Evolutionary conservation across 768 basidiomycete genomes (phyloP), one percentile per base, ranked within the genome.

Genomic region (Artomyces pyxidatus): DNA sequence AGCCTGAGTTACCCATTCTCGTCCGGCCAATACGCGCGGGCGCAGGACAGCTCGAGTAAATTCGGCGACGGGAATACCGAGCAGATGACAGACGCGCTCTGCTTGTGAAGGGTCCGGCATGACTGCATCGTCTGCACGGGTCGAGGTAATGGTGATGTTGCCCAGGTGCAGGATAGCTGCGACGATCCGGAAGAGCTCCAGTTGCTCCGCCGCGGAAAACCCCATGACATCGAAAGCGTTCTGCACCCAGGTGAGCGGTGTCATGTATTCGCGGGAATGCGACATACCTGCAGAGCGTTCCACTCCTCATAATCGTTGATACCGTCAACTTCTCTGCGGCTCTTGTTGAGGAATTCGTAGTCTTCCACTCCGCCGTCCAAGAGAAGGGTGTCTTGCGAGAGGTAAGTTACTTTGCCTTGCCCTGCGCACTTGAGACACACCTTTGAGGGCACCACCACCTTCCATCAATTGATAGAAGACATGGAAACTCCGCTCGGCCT

Each of bases 1-100:
- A 7, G 92, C 88, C 60, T 98, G 94, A 0, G 88, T 84, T 14
- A 98, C 93, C 90, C 93, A 95, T 68, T 99, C 96, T 21, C 94
- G 76, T 16, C 96, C 96, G 12, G 96, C 96, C 27, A 94, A 82
- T 8, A 92, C 86, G 39, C 83, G 85, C 1, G 96, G 96, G 5
- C 86, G 85, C 14, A 96, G 72, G 16, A 98, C 83, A 0, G 90
- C 89, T 50, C 85, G 85, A 17, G 78, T 87, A 64, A 99, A 95
- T 51, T 96, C 94, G 0, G 81, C 73, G 5, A 91, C 75, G 0
- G 90, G 82, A 16, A 98, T 74, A 3, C 95, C 96, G 22, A 99
- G 76, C 21, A 98, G 74, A 66, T 96, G 89, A 62, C 93, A 96
- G 38, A 85, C 88, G 30, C 75, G 87, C 68, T 83, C 90, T 7